These are phyloP conservation scores for Ilex aquifolium DNA, from an alignment of 257 asterid species.

Conservation along the genomic window DNA sequence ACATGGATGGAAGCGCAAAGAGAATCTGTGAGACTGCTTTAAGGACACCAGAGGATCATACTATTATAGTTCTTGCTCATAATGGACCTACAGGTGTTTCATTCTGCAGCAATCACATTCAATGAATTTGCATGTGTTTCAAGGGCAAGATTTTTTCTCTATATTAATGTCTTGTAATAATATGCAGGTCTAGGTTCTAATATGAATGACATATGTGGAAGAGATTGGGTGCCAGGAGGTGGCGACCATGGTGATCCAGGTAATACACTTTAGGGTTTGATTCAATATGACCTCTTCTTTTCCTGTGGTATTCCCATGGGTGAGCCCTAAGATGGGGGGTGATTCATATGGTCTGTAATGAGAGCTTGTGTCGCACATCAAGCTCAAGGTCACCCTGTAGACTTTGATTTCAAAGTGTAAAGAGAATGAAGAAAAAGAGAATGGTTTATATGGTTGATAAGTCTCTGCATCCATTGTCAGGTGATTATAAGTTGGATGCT, in stretches of 20 bases:
- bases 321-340: neutral
- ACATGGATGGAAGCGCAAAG: constrained; percentile 67
- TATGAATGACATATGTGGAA: constrained; percentile 78
- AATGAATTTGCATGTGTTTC: constrained; percentile 1
- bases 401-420: neutral
- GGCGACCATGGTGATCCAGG: constrained; percentile 99
- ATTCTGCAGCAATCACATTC: constrained; percentile 9
- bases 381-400: neutral
- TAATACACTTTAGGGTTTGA: constrained; percentile 12
- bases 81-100: constrained; percentile 83
- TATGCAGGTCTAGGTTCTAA: constrained; percentile 71
- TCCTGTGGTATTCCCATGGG: neutral
- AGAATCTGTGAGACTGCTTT: constrained; percentile 61
- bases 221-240: constrained; percentile 63
- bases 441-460: neutral
- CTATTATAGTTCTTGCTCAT: constrained; percentile 80
- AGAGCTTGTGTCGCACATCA: neutral
- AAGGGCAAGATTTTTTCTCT: constrained; percentile 7
- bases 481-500: too few relatives aligned
- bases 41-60: constrained; percentile 65
- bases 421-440: too few relatives aligned
- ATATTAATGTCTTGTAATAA: constrained; percentile 9
- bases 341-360: too few relatives aligned
- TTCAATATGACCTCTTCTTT: neutral
- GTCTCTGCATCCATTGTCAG: neutral